These are phyloP conservation scores for Pestalotiopsis sp. DNA, from an alignment of 2,329 filamentous ascomycete species.

Conservation along the genomic window DNA sequence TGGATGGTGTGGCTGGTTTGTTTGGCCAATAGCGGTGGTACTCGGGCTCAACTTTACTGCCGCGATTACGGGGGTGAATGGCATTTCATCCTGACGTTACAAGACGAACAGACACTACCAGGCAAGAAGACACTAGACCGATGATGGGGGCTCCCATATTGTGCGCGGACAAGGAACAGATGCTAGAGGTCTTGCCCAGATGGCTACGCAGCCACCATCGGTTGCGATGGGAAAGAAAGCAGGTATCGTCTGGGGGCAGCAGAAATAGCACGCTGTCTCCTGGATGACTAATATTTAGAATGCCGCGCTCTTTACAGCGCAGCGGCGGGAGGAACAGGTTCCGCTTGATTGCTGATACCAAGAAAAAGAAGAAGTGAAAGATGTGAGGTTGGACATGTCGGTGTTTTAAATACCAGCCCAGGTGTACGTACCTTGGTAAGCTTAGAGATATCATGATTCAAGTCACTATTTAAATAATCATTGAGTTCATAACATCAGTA, in stretches of 20 bases:
- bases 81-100: not conserved
- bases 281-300: too few species aligned
- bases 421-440: too few species aligned
- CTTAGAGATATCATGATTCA: too few species aligned
- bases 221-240: not conserved
- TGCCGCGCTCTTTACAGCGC: too few species aligned
- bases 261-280: not conserved
- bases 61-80: not conserved
- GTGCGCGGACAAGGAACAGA: not conserved
- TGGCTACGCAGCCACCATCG: not conserved
- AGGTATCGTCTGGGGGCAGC: not conserved
- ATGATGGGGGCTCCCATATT: not conserved
- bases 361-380: too few species aligned
- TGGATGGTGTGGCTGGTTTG: constrained; percentile 59
- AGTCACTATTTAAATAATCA: too few species aligned
- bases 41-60: not conserved
- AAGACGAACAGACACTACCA: not conserved
- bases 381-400: too few species aligned
- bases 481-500: too few species aligned
- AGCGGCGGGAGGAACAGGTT: too few species aligned
- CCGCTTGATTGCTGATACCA: too few species aligned
- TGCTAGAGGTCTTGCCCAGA: not conserved
- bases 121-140: not conserved
- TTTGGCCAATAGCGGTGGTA: constrained; percentile 36
- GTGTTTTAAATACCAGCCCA: too few species aligned